Evolutionary conservation across 306 rosid species (phyloP), one percentile per base, ranked within the genome.

Genomic region (Carpinus fangiana): DNA sequence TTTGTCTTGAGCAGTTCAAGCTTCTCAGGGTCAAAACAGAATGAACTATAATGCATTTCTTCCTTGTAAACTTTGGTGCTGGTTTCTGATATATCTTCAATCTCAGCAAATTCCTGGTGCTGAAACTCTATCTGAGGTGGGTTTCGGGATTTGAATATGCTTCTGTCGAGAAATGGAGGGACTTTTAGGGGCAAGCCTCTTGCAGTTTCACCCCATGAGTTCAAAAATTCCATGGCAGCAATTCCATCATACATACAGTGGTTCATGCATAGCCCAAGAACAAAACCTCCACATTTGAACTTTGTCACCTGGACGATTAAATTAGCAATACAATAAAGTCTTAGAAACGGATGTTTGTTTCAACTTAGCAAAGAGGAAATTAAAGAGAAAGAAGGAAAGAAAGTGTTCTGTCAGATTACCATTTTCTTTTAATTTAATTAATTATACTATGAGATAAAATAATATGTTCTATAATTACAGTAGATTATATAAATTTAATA

Each of bases 261-360:
- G 84, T 84, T 90, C 80, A 85, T 5, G 81, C 80, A 53, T 54
- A 93, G 17, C 48, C 96, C 97, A 60, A 93, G 57, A 7, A 79
- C 88, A 72, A 93, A 89, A 64, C 96, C 98, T 28, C 98, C 97
- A 38, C 98, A 93, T 80, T 84, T 90, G 82, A 93, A 90, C 78
- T 79, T 91, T 11, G 96, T 91, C 80, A 93, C 90, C 96, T 90
- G 79, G 0, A 50, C 74, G 20, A 62, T 62, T 62, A 31, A 62
- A 62, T 62, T 62, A 28, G 41, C 17, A 62, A 62, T 28, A 34
- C 45, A 23, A 31, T 31, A 1, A 31, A 23, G 43, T 31, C 38
- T 31, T 62, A 31, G 2, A 28, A 62, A 13, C 17, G 41, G 20
- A 12, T 62, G 41, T 13, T 28, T 62, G 41, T 31, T 62, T 28